Conservation (phyloP, 176 grass and related monocot genomes). For the Tillandsia fasciculata region DNA sequence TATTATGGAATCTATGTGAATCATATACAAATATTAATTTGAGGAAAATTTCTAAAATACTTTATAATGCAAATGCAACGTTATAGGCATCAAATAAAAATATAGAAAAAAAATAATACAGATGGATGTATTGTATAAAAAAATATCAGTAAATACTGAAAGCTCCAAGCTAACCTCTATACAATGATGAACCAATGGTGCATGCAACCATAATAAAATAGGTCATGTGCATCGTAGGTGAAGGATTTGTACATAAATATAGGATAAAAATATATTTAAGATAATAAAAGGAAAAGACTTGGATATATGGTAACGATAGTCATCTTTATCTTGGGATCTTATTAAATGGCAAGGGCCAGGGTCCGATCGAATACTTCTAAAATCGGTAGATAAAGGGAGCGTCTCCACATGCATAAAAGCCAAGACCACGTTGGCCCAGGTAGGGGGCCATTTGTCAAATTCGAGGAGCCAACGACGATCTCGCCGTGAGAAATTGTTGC, state of each 20-base stretch:
- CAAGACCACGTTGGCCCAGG: constrained; percentile 21
- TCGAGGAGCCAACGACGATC: neutral
- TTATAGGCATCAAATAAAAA: too few species aligned
- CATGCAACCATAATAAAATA: neutral
- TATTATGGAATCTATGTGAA: too few species aligned
- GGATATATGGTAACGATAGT: neutral
- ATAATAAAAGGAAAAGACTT: neutral
- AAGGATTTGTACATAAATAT: neutral
- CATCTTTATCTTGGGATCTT: neutral
- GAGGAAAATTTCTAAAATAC: too few species aligned
- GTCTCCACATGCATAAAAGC: constrained; percentile 27
- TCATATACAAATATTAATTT: too few species aligned
- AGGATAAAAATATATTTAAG: neutral
- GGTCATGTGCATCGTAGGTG: neutral
- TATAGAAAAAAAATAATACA: too few species aligned
- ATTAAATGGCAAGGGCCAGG: neutral
- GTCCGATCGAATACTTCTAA: constrained; percentile 2
- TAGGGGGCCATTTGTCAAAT: neutral
- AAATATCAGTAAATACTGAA: too few species aligned
- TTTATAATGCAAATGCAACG: too few species aligned
- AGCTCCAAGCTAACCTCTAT: too few species aligned
- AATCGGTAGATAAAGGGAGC: constrained; percentile 4
- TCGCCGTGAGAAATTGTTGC: constrained; percentile 10
- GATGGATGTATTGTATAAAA: too few species aligned
- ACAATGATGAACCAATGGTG: neutral